Conservation (phyloP, 495 filamentous ascomycete species). For the Penicillium canescens region DNA sequence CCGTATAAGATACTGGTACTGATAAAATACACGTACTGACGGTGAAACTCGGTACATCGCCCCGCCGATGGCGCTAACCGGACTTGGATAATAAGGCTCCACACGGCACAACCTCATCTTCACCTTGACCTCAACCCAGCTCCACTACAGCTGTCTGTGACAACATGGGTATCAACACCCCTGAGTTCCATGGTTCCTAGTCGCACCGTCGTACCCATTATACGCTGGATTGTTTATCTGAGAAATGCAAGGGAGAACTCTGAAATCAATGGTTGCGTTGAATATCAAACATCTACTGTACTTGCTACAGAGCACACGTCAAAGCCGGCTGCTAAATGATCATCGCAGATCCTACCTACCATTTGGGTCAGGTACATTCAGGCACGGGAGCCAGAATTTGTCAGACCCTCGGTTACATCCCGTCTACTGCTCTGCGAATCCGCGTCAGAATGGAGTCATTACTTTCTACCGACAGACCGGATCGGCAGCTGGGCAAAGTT, state of each 20-base stretch:
- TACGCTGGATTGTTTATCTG: too few species aligned
- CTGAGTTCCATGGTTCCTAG: not conserved
- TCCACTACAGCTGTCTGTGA: not conserved
- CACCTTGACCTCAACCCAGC: not conserved
- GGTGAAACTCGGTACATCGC: not conserved
- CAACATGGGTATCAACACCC: too few species aligned
- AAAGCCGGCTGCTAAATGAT: not conserved
- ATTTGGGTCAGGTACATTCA: not conserved
- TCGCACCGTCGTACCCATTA: not conserved
- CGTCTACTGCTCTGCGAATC: not conserved
- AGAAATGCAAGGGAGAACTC: too few species aligned
- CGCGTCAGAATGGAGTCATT: not conserved
- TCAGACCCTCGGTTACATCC: not conserved
- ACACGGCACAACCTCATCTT: constrained; percentile 2
- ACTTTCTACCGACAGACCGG: not conserved
- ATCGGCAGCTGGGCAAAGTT: not conserved
- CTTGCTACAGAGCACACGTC: too few species aligned
- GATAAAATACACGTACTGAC: not conserved
- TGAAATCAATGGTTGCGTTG: too few species aligned
- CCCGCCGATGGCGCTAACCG: not conserved
- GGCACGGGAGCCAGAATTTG: not conserved
- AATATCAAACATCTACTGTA: too few species aligned
- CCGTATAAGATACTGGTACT: not conserved
- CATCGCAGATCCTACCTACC: not conserved
- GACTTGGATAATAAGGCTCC: not conserved